Base-by-base conservation (phyloP, 1,284 basidiomycete genomes). In the Papiliotrema laurentii region DNA sequence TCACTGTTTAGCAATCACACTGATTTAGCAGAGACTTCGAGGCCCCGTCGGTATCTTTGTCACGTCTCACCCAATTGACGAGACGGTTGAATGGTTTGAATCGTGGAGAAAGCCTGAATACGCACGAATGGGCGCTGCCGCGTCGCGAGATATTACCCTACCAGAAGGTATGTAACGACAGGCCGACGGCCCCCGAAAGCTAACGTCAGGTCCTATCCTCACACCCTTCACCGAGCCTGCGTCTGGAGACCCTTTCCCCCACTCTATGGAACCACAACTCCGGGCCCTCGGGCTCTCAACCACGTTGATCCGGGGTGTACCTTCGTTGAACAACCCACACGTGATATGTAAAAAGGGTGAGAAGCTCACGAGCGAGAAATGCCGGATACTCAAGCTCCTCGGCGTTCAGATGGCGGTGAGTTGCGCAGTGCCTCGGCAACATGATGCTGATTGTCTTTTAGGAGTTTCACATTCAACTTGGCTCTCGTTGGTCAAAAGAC, bases 191-290 rank as follows among this genome's bases (percentile, higher is more conserved):
- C n/a, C n/a, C n/a, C n/a, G n/a, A 19, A 5, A 5, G 14, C 47
- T 45, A 25, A 45, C 33, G 16, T 16, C 51, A 74, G 77, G 78
- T 21, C 77, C 78, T 4, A 68, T 79, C 33, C 65, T 77, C 38
- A 75, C 77, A 13, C 70, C 68, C 33, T 72, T 70, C 59, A 83
- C 66, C 13, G 82, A 84, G 59, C 84, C 84, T 2, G 82, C 85
- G 27, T 84, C 88, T 61, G 76, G 73, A 33, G 79, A 79, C 51
- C 86, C 91, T 1, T 92, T 97, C 71, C 90, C 94, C 25, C 92
- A 97, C 73, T 91, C 89, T 60, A 89, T 97, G 76, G 94, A 99
- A 63, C 91, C 94, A 19, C 93, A 97, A 68, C 79, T 99, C 47
- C 83, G 94, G 49, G 86, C 87, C 69, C 81, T 97, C 26, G 96